These are phyloP conservation scores for Thelonectria blattea DNA, from an alignment of 2,329 filamentous ascomycete genomes.

Conservation along the genomic window DNA sequence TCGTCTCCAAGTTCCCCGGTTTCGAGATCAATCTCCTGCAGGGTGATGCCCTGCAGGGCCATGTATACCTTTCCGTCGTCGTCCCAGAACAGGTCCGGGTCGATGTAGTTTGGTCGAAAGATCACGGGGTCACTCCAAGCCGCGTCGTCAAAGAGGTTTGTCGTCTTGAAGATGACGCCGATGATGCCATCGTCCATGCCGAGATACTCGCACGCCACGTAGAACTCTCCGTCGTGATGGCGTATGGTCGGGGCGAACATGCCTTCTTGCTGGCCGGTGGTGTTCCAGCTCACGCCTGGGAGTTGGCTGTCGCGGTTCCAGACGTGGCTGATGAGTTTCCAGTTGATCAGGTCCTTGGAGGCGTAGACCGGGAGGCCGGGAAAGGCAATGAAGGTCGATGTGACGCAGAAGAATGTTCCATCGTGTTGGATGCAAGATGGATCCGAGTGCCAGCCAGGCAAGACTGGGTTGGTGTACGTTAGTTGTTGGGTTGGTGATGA, in stretches of 20 bases:
- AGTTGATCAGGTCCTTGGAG: constrained; percentile 57
- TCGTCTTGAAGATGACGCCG: constrained; percentile 25
- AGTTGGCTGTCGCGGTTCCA: constrained; percentile 51
- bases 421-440: constrained; percentile 53
- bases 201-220: constrained; percentile 39
- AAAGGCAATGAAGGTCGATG: constrained; percentile 59
- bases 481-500: not conserved
- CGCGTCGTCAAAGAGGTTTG: constrained; percentile 29
- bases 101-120: constrained; percentile 41
- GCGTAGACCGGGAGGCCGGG: constrained; percentile 60
- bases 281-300: constrained; percentile 42
- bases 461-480: not conserved
- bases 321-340: constrained; percentile 52
- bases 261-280: constrained; percentile 43
- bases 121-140: constrained; percentile 37
- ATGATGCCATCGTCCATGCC: constrained; percentile 16
- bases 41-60: constrained; percentile 40
- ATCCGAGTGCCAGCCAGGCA: constrained; percentile 54
- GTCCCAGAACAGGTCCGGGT: constrained; percentile 60
- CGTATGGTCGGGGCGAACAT: constrained; percentile 56
- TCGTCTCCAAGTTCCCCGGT: constrained; percentile 30
- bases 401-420: constrained; percentile 57
- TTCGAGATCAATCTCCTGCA: constrained; percentile 30
- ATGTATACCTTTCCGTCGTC: constrained; percentile 61
- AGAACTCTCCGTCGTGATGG: constrained; percentile 51